Evolutionary conservation across 208 protist species (phyloP), one percentile per base, ranked within the genome.

Genomic region (Trypanosoma vivax): DNA sequence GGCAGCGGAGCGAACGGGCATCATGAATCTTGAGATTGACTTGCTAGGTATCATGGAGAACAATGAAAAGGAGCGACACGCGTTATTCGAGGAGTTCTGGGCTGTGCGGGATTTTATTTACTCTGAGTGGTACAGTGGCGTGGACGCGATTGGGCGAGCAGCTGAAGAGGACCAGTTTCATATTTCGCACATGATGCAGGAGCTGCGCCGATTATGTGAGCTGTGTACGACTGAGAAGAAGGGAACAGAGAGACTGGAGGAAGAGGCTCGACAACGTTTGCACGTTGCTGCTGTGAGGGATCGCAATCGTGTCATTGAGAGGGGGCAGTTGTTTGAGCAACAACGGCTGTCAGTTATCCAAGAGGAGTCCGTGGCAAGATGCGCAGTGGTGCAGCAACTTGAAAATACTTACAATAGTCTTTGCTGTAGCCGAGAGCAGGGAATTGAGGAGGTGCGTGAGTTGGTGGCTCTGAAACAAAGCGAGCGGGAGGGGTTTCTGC

Each of bases 371-470:
- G 30, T 16, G 24, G 52, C 53, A 13, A 45, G 65, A 16, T 27
- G 27, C 23, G 40, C 34, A 23, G 43, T 77, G 45, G 7, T 51
- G 0, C 52, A 71, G 39, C 59, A 71, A n/a, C 46, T 38, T 35
- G 11, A 29, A 5, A 28, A n/a, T n/a, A 40, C 60, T 13, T 69
- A 73, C 45, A 61, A 60, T 46, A 50, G 13, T 23, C 27, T 84
- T 0, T 76, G 69, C 40, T 31, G 69, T 2, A 39, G 68, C 33
- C 64, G 72, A 58, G 67, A 62, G 53, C 53, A 50, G n/a, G 47
- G 37, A 4, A 41, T 54, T 24, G 53, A 61, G 25, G 38, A 59
- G 14, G 57, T 51, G 13, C 29, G 14, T 11, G 33, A 70, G 14
- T 6, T 34, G 5, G 42, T 65, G 18, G 30, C 46, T 28, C 9